Evolutionary conservation across 2,329 filamentous ascomycete genomes (phyloP), one percentile per base, ranked within the genome.

Genomic region (Aureobasidium sp.): DNA sequence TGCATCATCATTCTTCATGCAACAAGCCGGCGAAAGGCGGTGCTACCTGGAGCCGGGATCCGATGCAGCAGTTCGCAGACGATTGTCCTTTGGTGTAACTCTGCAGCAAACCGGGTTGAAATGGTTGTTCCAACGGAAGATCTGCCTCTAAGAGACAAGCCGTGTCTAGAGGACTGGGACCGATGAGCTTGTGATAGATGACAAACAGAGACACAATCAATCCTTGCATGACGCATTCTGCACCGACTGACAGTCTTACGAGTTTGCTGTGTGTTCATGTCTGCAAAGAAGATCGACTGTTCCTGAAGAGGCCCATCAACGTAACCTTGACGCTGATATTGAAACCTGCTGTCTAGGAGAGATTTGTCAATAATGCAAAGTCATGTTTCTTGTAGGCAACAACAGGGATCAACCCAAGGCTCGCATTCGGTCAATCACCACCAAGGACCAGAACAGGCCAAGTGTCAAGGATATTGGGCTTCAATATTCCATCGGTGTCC

Each of bases 11-110:
- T 47, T 41, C 36, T 50, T 50, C 36, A 59, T 50, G 57, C 34
- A 59, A 27, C 45, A 42, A 42, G 34, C 27, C 29, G 54, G 11
- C 25, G 25, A 25, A 25, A 42, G 41, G 54, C 42, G 32, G 45
- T 59, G 45, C 36, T 27, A 59, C 57, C 5, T 47, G 27, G 41
- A 50, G 57, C 57, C 57, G 57, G 45, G 44, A 41, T 50, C 45
- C 57, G 57, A 59, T 59, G 57, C 57, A 59, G 57, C 57, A 59
- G 57, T 59, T 59, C 57, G 57, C 57, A 59, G 57, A 45, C 45
- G 57, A 59, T 50, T 59, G 57, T 59, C 57, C 42, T 16, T 34
- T 49, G 34, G 45, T 59, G 57, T 50, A 50, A 50, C 57, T 48
- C 42, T 58, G 54, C 54, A 48, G 54, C 54, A 58, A 48, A 58